phyloP scores from a whole-genome alignment of 73 alveolate genomes.

The Chromera velia region DNA sequence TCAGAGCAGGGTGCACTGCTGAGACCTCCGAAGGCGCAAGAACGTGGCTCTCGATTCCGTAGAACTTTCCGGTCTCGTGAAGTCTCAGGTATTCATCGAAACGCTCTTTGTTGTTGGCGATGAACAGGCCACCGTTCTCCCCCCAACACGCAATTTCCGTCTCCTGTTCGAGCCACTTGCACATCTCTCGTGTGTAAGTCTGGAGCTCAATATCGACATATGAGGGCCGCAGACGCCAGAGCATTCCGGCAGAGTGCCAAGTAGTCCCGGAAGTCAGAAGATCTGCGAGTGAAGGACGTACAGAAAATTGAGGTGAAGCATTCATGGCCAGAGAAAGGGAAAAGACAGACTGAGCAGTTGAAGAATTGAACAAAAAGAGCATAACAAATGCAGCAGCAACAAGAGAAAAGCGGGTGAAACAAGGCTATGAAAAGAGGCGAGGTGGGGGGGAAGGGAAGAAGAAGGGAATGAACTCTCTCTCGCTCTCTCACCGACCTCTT shows the following conservation, averaged over 20 bases:
- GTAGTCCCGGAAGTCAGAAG: slow-evolving; percentile 4
- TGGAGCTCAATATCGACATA: slow-evolving; percentile 38
- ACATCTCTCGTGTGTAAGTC: slow-evolving; percentile 37
- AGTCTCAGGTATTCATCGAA: slow-evolving; percentile 26
- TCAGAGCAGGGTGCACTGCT: slow-evolving; percentile 22
- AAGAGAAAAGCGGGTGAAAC: too few species aligned
- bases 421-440: too few species aligned
- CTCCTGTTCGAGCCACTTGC: slow-evolving; percentile 27
- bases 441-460: too few species aligned
- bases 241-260: slow-evolving; percentile 45
- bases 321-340: background rate
- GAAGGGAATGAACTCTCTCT: too few species aligned
- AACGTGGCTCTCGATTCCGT: slow-evolving; percentile 15
- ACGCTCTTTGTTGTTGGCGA: slow-evolving; percentile 34
- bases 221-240: slow-evolving; percentile 36
- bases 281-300: background rate
- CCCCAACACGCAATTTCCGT: slow-evolving; percentile 42
- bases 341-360: background rate
- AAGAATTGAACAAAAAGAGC: background rate
- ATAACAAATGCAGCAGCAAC: background rate
- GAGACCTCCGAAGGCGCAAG: slow-evolving; percentile 24
- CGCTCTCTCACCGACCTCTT: too few species aligned
- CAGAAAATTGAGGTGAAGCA: background rate
- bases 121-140: slow-evolving; percentile 35
- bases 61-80: slow-evolving; percentile 16